A percentile compares a stretch with the other conserved stretches of the same genome.
phyloP scores from a whole-genome alignment of 2,329 filamentous ascomycete genomes.

The Diaporthe citriasiana region DNA sequence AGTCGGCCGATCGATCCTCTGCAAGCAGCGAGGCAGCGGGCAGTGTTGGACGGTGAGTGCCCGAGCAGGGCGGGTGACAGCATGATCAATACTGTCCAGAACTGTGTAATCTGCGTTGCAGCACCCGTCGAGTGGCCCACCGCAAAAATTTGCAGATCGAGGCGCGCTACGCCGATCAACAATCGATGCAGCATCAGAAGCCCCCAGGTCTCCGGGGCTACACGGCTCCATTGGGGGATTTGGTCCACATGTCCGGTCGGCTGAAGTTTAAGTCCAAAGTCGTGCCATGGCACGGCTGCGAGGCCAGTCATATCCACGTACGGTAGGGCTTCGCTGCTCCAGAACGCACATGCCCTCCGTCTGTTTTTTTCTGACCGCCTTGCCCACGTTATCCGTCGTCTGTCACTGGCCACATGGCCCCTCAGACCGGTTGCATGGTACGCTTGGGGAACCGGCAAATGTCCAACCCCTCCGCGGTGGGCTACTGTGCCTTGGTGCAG shows the following conservation, averaged over 20 bases:
- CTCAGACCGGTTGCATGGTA: background rate
- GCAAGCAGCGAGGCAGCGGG: slow-evolving; percentile 10
- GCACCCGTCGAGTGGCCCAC: slow-evolving; percentile 22
- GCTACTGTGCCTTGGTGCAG: slow-evolving; percentile 1
- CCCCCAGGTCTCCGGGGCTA: slow-evolving; percentile 2
- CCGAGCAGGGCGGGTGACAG: slow-evolving; percentile 12
- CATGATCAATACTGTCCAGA: slow-evolving; percentile 16
- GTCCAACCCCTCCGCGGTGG: slow-evolving; percentile 19
- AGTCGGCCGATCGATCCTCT: slow-evolving; percentile 27
- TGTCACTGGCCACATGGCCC: background rate
- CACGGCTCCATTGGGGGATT: background rate
- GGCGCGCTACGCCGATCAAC: slow-evolving; percentile 30
- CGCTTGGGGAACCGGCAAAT: slow-evolving; percentile 2
- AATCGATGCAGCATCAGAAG: background rate
- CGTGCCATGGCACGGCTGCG: slow-evolving; percentile 8
- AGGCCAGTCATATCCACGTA: slow-evolving; percentile 14
- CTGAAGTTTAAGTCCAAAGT: slow-evolving; percentile 26
- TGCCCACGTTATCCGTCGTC: slow-evolving; percentile 8
- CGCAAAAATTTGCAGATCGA: slow-evolving; percentile 30
- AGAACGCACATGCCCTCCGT: background rate
- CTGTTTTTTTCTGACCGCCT: slow-evolving; percentile 15
- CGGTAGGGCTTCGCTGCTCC: background rate
- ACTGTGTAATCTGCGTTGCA: slow-evolving; percentile 14
- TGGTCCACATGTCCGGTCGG: slow-evolving; percentile 24
- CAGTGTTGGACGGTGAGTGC: slow-evolving; percentile 12